These are phyloP conservation scores for Sphaerobolus stellatus DNA, from an alignment of 1,284 basidiomycete genomes.

Conservation along the genomic window DNA sequence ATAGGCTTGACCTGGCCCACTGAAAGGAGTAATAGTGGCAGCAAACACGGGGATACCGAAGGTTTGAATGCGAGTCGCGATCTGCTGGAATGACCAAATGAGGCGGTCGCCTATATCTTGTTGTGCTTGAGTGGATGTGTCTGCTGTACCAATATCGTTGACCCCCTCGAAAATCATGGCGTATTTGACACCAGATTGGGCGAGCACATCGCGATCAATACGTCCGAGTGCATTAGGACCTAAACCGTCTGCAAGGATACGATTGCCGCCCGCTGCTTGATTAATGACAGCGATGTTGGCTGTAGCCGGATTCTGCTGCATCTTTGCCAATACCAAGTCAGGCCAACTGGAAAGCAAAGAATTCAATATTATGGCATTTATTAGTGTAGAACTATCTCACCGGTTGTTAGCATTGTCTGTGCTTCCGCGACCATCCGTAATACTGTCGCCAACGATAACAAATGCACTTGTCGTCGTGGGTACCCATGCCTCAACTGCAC, in stretches of 20 bases:
- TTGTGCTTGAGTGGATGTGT: constrained; percentile 35
- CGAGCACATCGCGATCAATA: constrained; percentile 50
- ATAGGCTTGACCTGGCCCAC: constrained; percentile 39
- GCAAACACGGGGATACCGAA: constrained; percentile 45
- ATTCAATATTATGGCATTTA: not conserved
- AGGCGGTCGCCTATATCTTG: constrained; percentile 37
- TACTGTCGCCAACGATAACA: constrained; percentile 50
- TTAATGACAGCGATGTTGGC: constrained; percentile 43
- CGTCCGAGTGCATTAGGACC: constrained; percentile 48
- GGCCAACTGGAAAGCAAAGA: constrained; percentile 40
- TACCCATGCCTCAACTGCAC: constrained; percentile 43
- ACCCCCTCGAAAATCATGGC: constrained; percentile 54
- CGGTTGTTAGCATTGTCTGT: constrained; percentile 40
- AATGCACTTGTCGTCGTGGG: constrained; percentile 32
- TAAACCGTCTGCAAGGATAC: constrained; percentile 47
- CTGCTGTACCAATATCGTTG: constrained; percentile 49
- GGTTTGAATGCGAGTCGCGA: constrained; percentile 42
- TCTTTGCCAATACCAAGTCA: constrained; percentile 43
- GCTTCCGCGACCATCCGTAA: constrained; percentile 45
- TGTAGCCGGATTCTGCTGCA: constrained; percentile 36
- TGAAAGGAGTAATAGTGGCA: constrained; percentile 52
- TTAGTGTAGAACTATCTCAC: constrained; percentile 19
- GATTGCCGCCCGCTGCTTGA: constrained; percentile 53
- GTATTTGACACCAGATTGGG: constrained; percentile 43
- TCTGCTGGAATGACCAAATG: constrained; percentile 46